A percentile compares a stretch with the other conserved stretches of the same genome.
Evolutionary conservation across 768 basidiomycete genomes (phyloP).

Genomic region (Lentinula boryana): DNA sequence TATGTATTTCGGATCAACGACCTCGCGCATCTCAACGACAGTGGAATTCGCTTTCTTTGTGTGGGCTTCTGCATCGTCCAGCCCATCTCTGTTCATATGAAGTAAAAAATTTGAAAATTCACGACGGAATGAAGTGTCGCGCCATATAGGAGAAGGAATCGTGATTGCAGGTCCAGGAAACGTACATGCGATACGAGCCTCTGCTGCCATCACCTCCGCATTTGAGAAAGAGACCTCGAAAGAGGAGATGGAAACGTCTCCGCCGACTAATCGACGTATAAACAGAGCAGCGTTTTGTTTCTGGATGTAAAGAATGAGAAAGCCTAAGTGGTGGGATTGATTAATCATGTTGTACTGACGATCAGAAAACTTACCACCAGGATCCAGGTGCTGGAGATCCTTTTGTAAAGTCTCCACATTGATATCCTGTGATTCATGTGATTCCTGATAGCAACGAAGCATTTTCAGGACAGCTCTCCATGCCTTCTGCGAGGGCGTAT

Average conservation of each 20-base stretch:
- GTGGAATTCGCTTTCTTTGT: slow-evolving; percentile 30
- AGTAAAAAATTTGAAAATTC: slow-evolving; percentile 34
- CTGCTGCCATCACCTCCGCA: slow-evolving; percentile 26
- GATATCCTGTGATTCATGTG: not conserved
- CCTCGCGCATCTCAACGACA: slow-evolving; percentile 32
- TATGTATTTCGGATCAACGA: slow-evolving; percentile 40
- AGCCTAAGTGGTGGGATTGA: not conserved
- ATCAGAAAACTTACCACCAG: not conserved
- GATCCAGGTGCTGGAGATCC: not conserved
- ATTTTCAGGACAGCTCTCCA: not conserved
- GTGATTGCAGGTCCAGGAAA: slow-evolving; percentile 42
- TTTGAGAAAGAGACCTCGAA: slow-evolving; percentile 40
- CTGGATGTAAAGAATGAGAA: slow-evolving; percentile 28
- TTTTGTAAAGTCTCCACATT: not conserved
- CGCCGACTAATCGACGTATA: slow-evolving; percentile 20
- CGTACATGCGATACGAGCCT: slow-evolving; percentile 36
- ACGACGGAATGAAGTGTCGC: slow-evolving; percentile 22
- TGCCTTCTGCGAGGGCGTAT: not conserved
- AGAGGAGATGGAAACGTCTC: slow-evolving; percentile 30
- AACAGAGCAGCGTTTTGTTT: slow-evolving; percentile 45
- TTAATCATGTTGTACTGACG: too few relatives aligned
- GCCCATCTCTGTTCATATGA: slow-evolving; percentile 27
- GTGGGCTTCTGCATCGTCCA: slow-evolving; percentile 24
- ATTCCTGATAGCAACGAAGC: not conserved
- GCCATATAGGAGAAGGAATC: slow-evolving; percentile 22